Evolutionary conservation across 148 eudicot species (phyloP).

Genomic region (Camellia lanceoleosa): DNA sequence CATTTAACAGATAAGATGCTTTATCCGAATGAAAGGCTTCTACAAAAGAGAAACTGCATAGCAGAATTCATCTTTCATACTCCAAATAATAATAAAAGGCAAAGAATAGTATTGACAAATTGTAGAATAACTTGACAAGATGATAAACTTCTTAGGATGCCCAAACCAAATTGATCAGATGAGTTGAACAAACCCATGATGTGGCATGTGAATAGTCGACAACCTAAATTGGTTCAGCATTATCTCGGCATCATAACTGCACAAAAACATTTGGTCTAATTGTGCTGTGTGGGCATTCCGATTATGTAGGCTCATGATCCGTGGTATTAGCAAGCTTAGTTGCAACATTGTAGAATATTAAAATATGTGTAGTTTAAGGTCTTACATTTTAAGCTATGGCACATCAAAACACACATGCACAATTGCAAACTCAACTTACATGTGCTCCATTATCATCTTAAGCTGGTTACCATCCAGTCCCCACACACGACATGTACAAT

Average conservation of each 20-base stretch:
- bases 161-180: not conserved
- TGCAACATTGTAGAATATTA: not conserved
- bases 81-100: not conserved
- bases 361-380: not conserved
- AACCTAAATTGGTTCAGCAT: not conserved
- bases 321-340: not conserved
- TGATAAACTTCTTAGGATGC: not conserved
- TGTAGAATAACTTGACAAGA: not conserved
- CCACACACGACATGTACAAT: constrained; percentile 94
- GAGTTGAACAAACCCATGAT: not conserved
- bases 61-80: not conserved
- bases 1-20: constrained; percentile 1
- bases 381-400: not conserved
- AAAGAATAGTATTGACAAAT: not conserved
- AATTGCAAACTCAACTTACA: constrained; percentile 48
- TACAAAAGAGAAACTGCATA: not conserved
- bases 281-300: not conserved
- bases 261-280: not conserved
- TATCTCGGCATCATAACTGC: not conserved
- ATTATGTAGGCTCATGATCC: not conserved
- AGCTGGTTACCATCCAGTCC: constrained; percentile 72
- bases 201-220: not conserved
- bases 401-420: not conserved
- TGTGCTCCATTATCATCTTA: constrained; percentile 69
- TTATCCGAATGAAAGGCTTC: not conserved